A percentile compares a stretch with the other conserved stretches of the same genome.
These are phyloP conservation scores for Spathaspora sp. DNA, from an alignment of 1,139 yeast species.

Conservation along the genomic window DNA sequence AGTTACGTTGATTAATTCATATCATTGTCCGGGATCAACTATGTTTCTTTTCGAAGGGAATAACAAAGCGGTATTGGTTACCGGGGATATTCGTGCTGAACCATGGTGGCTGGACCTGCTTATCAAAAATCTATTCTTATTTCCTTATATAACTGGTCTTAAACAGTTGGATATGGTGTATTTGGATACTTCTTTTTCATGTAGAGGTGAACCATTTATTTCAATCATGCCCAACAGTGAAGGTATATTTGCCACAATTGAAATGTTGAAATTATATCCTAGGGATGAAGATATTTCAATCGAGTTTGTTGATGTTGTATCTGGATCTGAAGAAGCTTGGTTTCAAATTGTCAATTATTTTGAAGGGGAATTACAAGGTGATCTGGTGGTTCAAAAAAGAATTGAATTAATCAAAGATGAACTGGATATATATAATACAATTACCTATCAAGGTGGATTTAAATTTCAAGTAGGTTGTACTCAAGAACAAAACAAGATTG, in stretches of 20 bases:
- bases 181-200: slow-evolving; percentile 57
- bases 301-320: slow-evolving; percentile 38
- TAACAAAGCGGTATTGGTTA: slow-evolving; percentile 39
- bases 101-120: slow-evolving; percentile 48
- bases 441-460: not conserved
- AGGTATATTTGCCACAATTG: slow-evolving; percentile 38
- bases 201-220: slow-evolving; percentile 50
- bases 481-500: slow-evolving; percentile 4
- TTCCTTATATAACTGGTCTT: slow-evolving; percentile 42
- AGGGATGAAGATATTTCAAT: slow-evolving; percentile 38
- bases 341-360: slow-evolving; percentile 34
- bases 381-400: slow-evolving; percentile 21
- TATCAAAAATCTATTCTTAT: slow-evolving; percentile 35
- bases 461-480: slow-evolving; percentile 10
- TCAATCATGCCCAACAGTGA: slow-evolving; percentile 41
- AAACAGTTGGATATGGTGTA: slow-evolving; percentile 46
- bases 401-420: slow-evolving; percentile 10
- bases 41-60: slow-evolving; percentile 52
- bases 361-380: slow-evolving; percentile 34
- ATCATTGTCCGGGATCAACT: slow-evolving; percentile 65
- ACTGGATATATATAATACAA: slow-evolving; percentile 5
- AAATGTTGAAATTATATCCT: slow-evolving; percentile 44
- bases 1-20: slow-evolving; percentile 37
- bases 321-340: slow-evolving; percentile 63
- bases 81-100: slow-evolving; percentile 66